Evolutionary conservation across 1,139 yeast genomes (phyloP).

Genomic region (Geotrichum cucujoidarum): DNA sequence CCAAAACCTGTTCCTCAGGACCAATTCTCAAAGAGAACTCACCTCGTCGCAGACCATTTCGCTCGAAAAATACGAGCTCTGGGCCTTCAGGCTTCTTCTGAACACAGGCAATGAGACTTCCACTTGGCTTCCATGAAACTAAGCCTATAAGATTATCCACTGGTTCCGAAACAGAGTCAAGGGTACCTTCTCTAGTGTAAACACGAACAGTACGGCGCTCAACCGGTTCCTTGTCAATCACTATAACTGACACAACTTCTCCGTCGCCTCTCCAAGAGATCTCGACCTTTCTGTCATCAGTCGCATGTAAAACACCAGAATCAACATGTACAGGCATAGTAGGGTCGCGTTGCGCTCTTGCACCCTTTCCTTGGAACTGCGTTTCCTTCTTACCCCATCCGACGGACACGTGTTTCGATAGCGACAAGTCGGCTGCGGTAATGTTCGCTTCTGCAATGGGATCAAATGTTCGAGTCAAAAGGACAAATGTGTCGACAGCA

Average conservation of each 20-base stretch:
- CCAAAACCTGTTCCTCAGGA: slow-evolving; percentile 43
- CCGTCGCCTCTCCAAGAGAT: slow-evolving; percentile 97
- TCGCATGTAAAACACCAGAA: slow-evolving; percentile 53
- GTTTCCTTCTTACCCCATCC: slow-evolving; percentile 99
- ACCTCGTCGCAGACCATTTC: slow-evolving; percentile 90
- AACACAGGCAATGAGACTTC: slow-evolving; percentile 77
- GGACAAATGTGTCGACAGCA: slow-evolving; percentile 50
- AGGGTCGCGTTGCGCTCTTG: slow-evolving; percentile 81
- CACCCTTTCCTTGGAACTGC: slow-evolving; percentile 93
- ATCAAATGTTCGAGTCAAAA: slow-evolving; percentile 74
- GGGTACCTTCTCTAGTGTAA: slow-evolving; percentile 64
- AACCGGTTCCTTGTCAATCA: slow-evolving; percentile 48
- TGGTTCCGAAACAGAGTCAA: slow-evolving; percentile 87
- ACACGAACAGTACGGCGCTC: slow-evolving; percentile 79
- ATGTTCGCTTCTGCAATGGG: slow-evolving; percentile 65
- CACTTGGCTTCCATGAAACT: slow-evolving; percentile 88
- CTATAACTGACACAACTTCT: slow-evolving; percentile 67
- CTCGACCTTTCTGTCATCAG: slow-evolving; percentile 44
- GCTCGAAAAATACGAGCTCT: slow-evolving; percentile 71
- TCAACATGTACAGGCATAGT: slow-evolving; percentile 76
- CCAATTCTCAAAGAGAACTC: slow-evolving; percentile 70
- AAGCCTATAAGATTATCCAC: slow-evolving; percentile 72
- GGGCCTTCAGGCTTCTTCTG: slow-evolving; percentile 46
- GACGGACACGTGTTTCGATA: slow-evolving; percentile 84
- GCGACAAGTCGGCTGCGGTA: slow-evolving; percentile 58